phyloP scores from a whole-genome alignment of 345 rosid genomes.

The Anacardium occidentale region DNA sequence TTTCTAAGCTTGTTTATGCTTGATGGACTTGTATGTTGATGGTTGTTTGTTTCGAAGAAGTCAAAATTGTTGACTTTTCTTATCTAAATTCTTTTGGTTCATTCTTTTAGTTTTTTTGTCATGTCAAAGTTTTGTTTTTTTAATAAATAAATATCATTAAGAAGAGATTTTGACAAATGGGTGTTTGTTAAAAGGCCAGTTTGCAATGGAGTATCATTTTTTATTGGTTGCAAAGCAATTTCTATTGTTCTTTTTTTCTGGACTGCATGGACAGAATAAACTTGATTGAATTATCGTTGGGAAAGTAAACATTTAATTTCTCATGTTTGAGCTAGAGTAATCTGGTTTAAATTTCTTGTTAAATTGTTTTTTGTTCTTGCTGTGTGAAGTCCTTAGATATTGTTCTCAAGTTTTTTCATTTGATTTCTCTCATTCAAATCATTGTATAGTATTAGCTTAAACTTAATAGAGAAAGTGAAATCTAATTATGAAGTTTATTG shows the following conservation, averaged over 20 bases:
- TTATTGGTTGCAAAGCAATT: not conserved
- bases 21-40: not conserved
- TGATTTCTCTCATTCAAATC: not conserved
- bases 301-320: not conserved
- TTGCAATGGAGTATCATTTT: not conserved
- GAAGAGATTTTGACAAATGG: not conserved
- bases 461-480: not conserved
- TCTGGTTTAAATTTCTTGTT: not conserved
- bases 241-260: not conserved
- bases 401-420: not conserved
- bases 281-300: not conserved
- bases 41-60: not conserved
- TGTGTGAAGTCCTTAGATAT: no score
- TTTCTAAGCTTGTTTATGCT: not conserved
- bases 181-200: no score
- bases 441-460: not conserved
- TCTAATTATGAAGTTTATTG: conserved; percentile 3
- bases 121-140: not conserved
- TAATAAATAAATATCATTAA: not conserved
- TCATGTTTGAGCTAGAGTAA: not conserved
- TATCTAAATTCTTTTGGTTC: not conserved
- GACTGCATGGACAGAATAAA: not conserved
- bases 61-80: not conserved
- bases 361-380: not conserved
- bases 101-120: not conserved